Conservation (phyloP, 2,329 filamentous ascomycete genomes). For the Dactylellina sp. region DNA sequence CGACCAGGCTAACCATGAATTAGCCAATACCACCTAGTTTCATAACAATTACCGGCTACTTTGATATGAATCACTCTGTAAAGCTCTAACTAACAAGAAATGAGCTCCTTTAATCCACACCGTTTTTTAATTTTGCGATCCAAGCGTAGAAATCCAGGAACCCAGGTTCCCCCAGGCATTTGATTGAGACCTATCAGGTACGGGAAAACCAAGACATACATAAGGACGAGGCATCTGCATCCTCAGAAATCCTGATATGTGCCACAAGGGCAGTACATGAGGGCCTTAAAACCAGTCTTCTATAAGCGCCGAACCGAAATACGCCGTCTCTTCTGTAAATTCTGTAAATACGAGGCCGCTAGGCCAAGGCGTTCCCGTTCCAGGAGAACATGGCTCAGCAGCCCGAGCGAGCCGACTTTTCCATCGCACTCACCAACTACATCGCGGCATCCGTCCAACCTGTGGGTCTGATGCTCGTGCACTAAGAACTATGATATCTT, state of each 20-base stretch:
- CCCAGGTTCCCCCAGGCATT: slow-evolving; percentile 7
- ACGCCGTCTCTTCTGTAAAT: slow-evolving; percentile 36
- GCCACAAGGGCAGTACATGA: slow-evolving; percentile 29
- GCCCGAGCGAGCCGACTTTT: slow-evolving; percentile 37
- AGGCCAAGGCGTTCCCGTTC: slow-evolving; percentile 44
- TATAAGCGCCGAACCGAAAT: slow-evolving; percentile 45
- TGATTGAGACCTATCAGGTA: slow-evolving; percentile 46
- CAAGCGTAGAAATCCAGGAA: slow-evolving; percentile 23
- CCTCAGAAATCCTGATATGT: slow-evolving; percentile 23
- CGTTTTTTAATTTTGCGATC: slow-evolving; percentile 40
- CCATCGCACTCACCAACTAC: slow-evolving; percentile 35
- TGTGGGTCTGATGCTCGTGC: slow-evolving; percentile 45
- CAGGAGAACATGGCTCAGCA: slow-evolving; percentile 19
- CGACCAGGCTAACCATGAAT: slow-evolving; percentile 30
- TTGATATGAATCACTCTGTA: slow-evolving; percentile 34
- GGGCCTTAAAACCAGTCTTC: slow-evolving; percentile 13
- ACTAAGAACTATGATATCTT: slow-evolving; percentile 36
- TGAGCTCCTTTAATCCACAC: slow-evolving; percentile 48
- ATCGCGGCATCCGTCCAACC: slow-evolving; percentile 47
- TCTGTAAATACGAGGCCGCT: slow-evolving; percentile 19
- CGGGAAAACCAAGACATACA: slow-evolving; percentile 49
- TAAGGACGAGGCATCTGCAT: slow-evolving; percentile 27
- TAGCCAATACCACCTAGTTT: slow-evolving; percentile 42
- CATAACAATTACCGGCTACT: slow-evolving; percentile 22
- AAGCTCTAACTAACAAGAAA: slow-evolving; percentile 32